Evolutionary conservation across 495 filamentous ascomycete species (phyloP), one percentile per base, ranked within the genome.

Genomic region (Penicillium egyptiacum): DNA sequence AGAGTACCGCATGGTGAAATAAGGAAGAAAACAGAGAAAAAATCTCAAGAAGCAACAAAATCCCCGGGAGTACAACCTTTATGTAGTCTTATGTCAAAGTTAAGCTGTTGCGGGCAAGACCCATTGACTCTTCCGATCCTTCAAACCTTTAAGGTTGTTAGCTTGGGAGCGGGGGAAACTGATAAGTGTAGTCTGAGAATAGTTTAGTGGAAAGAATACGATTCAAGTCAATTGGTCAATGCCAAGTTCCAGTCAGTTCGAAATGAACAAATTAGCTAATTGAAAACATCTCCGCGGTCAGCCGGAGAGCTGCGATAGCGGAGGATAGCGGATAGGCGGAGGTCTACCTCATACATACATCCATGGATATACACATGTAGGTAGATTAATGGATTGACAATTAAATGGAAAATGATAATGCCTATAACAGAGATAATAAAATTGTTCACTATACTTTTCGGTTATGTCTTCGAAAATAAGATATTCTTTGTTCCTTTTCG

Each of bases 1-100:
- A 12, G 69, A 71, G 47, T 60, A 53, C n/a, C 62, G 64, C 74
- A 76, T 75, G 28, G 22, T 70, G 58, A 35, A 42, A 19, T 20
- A 2, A 11, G 14, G 30, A 5, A 20, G 39, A 19, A 17, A 28
- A 39, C 14, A 42, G 23, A 25, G 4, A 20, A 48, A 9, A 28
- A 28, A 28, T 1, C 1, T 19, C 0, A 56, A 48, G 16, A 62
- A 39, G 19, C 23, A 26, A 12, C 12, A 44, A 54, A 45, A 28
- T 23, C 23, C 1, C 10, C 17, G 28, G 43, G 31, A 19, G 33
- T 20, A 5, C 1, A 39, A 26, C 5, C 16, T 19, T 46, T 55
- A 55, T 55, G 43, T 45, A 44, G n/a, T 41, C 6, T 20, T 11
- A 42, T 22, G 42, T 50, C 19, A 26, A 40, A 1, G 8, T 20